Conservation (phyloP, 352 stramenopile species). For the Thalassiosira hispida region DNA sequence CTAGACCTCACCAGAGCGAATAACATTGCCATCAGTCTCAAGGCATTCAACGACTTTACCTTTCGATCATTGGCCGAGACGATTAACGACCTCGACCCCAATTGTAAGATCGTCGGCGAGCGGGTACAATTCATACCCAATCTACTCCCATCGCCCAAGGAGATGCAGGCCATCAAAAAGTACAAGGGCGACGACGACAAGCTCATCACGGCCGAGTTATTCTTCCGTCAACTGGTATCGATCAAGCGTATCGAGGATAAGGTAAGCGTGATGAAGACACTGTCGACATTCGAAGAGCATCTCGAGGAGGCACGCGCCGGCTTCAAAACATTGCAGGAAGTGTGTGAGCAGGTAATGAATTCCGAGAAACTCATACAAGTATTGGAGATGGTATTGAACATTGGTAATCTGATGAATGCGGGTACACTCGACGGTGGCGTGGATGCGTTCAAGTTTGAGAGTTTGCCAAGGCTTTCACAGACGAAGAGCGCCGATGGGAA, state of each 20-base stretch:
- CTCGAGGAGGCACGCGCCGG: conserved; percentile 55
- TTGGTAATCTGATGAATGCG: conserved; percentile 89
- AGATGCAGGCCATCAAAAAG: conserved; percentile 72
- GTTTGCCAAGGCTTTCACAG: conserved; percentile 82
- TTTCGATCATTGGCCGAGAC: conserved; percentile 73
- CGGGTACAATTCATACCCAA: conserved; percentile 79
- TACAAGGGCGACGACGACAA: conserved; percentile 72
- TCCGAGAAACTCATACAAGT: conserved; percentile 89
- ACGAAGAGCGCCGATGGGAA: conserved; percentile 86
- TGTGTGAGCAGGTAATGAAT: conserved; percentile 90
- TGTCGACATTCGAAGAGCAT: conserved; percentile 77
- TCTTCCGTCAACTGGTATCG: conserved; percentile 74
- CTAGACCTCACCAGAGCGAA: conserved; percentile 80
- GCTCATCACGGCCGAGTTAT: conserved; percentile 80
- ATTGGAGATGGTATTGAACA: conserved; percentile 84
- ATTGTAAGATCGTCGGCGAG: conserved; percentile 73
- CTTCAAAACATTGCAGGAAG: conserved; percentile 87
- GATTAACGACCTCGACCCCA: conserved; percentile 79
- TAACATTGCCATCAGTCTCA: conserved; percentile 84
- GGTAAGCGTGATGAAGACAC: conserved; percentile 78
- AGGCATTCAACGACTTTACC: conserved; percentile 83
- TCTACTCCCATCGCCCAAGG: conserved; percentile 69
- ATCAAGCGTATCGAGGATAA: conserved; percentile 83
- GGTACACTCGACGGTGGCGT: conserved; percentile 79
- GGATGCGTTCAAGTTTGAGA: conserved; percentile 87